Conservation (phyloP, 495 filamentous ascomycete species). For the Immersiella caudata region DNA sequence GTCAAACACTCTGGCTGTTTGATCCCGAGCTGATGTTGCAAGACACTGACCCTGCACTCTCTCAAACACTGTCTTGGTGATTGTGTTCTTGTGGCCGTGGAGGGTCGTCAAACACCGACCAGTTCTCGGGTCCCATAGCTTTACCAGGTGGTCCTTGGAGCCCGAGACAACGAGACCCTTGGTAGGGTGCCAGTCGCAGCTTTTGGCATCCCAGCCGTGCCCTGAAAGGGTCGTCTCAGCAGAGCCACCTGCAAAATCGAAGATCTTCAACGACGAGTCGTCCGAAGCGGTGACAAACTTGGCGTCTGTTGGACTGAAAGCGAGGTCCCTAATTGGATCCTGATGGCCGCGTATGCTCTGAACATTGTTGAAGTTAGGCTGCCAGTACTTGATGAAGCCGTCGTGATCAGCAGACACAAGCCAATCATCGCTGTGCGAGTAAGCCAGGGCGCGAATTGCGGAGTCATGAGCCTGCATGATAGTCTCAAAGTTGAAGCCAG, state of each 20-base stretch:
- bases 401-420: conserved; percentile 93
- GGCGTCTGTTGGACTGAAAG: conserved; percentile 87
- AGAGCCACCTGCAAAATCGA: conserved; percentile 86
- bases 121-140: conserved; percentile 94
- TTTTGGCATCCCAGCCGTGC: conserved; percentile 95
- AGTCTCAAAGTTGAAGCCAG: conserved; percentile 98
- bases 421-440: conserved; percentile 96
- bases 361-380: conserved; percentile 98
- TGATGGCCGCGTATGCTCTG: conserved; percentile 89
- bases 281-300: conserved; percentile 97
- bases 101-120: conserved; percentile 88
- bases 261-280: conserved; percentile 90
- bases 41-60: conserved; percentile 78
- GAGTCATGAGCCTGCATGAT: conserved; percentile 98
- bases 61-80: conserved; percentile 87
- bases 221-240: conserved; percentile 81
- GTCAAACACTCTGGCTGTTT: conserved; percentile 90
- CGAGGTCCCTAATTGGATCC: conserved; percentile 87
- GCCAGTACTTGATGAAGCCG: conserved; percentile 97
- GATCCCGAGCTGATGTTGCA: conserved; percentile 89
- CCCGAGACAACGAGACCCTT: conserved; percentile 94
- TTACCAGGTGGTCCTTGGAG: conserved; percentile 95
- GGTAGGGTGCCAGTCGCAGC: conserved; percentile 95
- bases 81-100: conserved; percentile 96
- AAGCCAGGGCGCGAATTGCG: conserved; percentile 82